A percentile compares a stretch with the other conserved stretches of the same genome.
Conservation (phyloP, 495 filamentous ascomycete species). For the Xylaria curta region DNA sequence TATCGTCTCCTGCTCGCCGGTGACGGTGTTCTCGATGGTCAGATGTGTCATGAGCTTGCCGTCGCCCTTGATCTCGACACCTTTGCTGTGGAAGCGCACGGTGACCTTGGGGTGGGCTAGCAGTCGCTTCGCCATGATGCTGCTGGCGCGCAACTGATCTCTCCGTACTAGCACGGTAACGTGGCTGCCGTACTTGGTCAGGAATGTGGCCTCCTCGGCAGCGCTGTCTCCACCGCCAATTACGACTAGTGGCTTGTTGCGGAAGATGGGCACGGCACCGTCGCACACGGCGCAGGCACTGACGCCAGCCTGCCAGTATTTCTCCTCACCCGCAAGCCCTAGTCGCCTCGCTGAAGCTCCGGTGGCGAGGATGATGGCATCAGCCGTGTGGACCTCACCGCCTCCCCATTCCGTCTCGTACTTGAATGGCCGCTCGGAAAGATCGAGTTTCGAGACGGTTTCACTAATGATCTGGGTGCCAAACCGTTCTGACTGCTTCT, state of each 20-base stretch:
- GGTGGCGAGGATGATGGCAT: constrained; percentile 91
- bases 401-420: constrained; percentile 85
- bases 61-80: constrained; percentile 82
- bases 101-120: constrained; percentile 84
- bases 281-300: constrained; percentile 98
- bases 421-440: constrained; percentile 85
- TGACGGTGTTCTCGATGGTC: constrained; percentile 76
- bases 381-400: constrained; percentile 80
- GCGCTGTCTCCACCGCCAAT: constrained; percentile 98
- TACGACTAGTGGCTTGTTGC: constrained; percentile 91
- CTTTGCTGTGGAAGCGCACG: constrained; percentile 83
- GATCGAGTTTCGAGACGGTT: constrained; percentile 88
- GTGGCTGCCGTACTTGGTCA: constrained; percentile 95
- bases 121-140: constrained; percentile 89
- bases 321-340: constrained; percentile 85
- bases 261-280: constrained; percentile 95
- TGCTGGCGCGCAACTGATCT: constrained; percentile 83
- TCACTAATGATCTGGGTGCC: constrained; percentile 91
- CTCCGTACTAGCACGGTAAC: constrained; percentile 92
- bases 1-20: constrained; percentile 78
- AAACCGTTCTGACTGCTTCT: constrained; percentile 86
- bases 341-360: constrained; percentile 89
- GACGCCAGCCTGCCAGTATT: constrained; percentile 96
- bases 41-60: constrained; percentile 85
- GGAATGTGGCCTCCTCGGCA: constrained; percentile 95